phyloP scores from a whole-genome alignment of 768 basidiomycete species.

The Obba rivulosa region DNA sequence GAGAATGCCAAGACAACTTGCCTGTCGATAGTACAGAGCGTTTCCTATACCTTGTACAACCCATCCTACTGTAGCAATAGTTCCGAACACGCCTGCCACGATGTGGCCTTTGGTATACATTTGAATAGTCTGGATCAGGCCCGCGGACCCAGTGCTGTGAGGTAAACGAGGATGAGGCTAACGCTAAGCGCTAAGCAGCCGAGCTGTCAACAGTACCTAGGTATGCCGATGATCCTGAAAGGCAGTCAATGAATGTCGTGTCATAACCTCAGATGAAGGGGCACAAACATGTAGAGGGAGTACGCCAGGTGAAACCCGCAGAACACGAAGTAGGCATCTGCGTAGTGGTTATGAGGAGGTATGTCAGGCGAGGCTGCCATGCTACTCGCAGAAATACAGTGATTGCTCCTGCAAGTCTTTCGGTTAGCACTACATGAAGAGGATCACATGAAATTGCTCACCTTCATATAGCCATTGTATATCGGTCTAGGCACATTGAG shows the following conservation, averaged over 20 bases:
- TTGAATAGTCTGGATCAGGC: slow-evolving; percentile 88
- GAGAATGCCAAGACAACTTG: slow-evolving; percentile 24
- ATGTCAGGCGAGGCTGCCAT: slow-evolving; percentile 16
- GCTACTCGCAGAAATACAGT: slow-evolving; percentile 78
- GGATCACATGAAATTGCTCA: slow-evolving; percentile 28
- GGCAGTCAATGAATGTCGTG: slow-evolving; percentile 14
- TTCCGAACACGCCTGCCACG: slow-evolving; percentile 76
- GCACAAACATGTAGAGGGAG: slow-evolving; percentile 81
- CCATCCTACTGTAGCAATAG: slow-evolving; percentile 85
- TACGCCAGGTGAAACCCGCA: slow-evolving; percentile 92
- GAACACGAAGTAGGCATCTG: slow-evolving; percentile 97
- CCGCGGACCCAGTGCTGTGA: slow-evolving; percentile 84
- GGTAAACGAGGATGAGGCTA: neutral
- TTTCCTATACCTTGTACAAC: slow-evolving; percentile 77
- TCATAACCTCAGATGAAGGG: neutral
- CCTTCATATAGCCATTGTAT: slow-evolving; percentile 98
- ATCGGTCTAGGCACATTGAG: slow-evolving; percentile 57
- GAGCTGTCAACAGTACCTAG: slow-evolving; percentile 46
- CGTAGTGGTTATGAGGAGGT: slow-evolving; percentile 25
- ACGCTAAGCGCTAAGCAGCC: neutral
- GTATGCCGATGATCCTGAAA: slow-evolving; percentile 87
- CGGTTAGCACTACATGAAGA: slow-evolving; percentile 21
- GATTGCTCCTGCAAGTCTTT: slow-evolving; percentile 69
- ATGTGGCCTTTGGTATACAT: slow-evolving; percentile 68
- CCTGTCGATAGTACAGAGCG: slow-evolving; percentile 76